Evolutionary conservation across 306 rosid species (phyloP).

Genomic region (Morella rubra): DNA sequence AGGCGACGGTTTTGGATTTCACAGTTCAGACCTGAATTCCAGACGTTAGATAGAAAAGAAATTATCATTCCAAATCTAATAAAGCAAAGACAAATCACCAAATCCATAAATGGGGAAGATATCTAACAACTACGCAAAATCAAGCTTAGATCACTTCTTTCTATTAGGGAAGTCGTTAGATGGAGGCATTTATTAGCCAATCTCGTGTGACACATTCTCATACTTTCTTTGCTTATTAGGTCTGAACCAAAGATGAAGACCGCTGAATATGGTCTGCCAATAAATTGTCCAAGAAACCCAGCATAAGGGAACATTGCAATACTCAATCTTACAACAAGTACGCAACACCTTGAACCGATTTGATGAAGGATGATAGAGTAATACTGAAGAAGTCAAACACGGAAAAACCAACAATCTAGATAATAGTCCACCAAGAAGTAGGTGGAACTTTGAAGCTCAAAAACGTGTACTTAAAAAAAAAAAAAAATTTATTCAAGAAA

Average conservation of each 20-base stretch:
- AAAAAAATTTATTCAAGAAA: background rate
- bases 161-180: background rate
- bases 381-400: background rate
- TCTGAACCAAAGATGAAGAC: slow-evolving; percentile 5
- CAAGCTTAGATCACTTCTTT: background rate
- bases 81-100: slow-evolving; percentile 2
- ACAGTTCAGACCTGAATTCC: slow-evolving; percentile 62
- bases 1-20: slow-evolving; percentile 69
- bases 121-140: background rate
- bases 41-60: slow-evolving; percentile 8
- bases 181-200: background rate
- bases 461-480: background rate
- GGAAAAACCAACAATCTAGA: background rate
- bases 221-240: background rate
- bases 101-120: background rate
- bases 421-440: background rate
- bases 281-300: background rate
- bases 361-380: background rate
- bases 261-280: background rate
- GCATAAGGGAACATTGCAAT: background rate
- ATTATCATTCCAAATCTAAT: slow-evolving; percentile 5
- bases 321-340: background rate
- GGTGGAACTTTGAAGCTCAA: background rate
- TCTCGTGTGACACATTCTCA: background rate
- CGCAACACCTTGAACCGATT: background rate